phyloP scores from a whole-genome alignment of 345 rosid species.

The Citrus sp. region DNA sequence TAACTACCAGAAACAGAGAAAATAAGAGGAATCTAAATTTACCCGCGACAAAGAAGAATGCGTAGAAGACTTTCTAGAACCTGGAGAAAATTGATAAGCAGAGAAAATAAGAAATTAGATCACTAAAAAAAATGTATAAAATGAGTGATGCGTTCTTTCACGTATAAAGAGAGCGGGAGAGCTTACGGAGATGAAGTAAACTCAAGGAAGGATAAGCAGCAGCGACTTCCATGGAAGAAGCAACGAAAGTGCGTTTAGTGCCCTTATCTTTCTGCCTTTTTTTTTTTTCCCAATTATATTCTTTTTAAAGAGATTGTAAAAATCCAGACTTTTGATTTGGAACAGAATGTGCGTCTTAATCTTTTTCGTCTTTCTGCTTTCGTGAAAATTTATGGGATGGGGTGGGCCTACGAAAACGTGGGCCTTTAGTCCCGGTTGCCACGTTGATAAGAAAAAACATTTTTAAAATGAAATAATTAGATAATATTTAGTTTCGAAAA shows the following conservation, averaged over 20 bases:
- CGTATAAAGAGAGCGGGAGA: neutral
- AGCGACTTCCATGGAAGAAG: slow-evolving; percentile 41
- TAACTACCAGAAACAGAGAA: neutral
- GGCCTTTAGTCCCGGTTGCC: no score
- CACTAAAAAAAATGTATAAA: neutral
- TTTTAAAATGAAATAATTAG: no score
- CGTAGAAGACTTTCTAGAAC: slow-evolving; percentile 27
- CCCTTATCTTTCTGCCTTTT: neutral
- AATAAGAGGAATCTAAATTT: neutral
- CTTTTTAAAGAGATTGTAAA: no score
- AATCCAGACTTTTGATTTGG: neutral
- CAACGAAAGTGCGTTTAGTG: neutral
- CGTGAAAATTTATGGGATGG: no score
- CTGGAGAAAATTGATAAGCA: slow-evolving; percentile 20
- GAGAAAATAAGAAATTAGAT: neutral
- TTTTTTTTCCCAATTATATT: neutral
- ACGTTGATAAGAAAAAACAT: no score
- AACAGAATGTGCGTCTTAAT: no score
- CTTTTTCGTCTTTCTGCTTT: no score
- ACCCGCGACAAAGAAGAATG: slow-evolving; percentile 41
- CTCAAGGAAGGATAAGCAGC: slow-evolving; percentile 14
- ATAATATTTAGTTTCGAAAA: no score
- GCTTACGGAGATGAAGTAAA: slow-evolving; percentile 33
- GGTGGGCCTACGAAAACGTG: no score
- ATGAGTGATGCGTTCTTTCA: neutral